These are phyloP conservation scores for Calonectria ilicicola DNA, from an alignment of 2,329 filamentous ascomycete genomes.

Conservation along the genomic window DNA sequence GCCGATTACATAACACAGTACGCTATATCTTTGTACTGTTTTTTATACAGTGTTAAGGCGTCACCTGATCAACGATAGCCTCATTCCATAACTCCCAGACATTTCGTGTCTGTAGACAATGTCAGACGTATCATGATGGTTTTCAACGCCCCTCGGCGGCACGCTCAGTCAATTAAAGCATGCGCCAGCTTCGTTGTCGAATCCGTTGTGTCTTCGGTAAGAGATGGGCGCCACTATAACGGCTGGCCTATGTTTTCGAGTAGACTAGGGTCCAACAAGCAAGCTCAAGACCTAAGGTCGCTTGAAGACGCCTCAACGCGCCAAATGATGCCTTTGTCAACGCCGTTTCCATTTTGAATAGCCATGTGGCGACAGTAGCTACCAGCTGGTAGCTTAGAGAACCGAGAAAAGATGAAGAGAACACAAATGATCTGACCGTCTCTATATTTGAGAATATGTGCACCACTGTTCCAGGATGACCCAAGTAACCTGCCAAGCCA, in stretches of 20 bases:
- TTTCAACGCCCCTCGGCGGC: background rate
- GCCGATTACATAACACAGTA: background rate
- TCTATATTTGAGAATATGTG: background rate
- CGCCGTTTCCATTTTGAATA: background rate
- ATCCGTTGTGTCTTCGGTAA: background rate
- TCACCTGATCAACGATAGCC: slow-evolving; percentile 11
- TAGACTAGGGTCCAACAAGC: background rate
- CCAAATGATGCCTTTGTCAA: background rate
- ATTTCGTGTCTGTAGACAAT: background rate
- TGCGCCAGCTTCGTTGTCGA: background rate
- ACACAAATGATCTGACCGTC: background rate
- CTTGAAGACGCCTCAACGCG: background rate
- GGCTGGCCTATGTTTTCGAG: background rate
- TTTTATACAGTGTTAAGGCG: background rate
- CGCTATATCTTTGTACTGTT: slow-evolving; percentile 25
- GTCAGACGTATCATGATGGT: background rate
- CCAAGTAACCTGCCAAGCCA: background rate
- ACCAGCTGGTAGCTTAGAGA: background rate
- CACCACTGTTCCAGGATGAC: background rate
- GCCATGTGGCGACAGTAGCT: background rate
- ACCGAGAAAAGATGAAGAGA: background rate
- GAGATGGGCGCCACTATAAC: background rate
- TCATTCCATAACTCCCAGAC: background rate
- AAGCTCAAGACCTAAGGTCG: background rate
- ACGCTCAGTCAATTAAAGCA: background rate